Percentiles rank a stretch among this genome's conserved stretches.
These are phyloP conservation scores for Lagenaria siceraria DNA, from an alignment of 306 rosid genomes.

Conservation along the genomic window DNA sequence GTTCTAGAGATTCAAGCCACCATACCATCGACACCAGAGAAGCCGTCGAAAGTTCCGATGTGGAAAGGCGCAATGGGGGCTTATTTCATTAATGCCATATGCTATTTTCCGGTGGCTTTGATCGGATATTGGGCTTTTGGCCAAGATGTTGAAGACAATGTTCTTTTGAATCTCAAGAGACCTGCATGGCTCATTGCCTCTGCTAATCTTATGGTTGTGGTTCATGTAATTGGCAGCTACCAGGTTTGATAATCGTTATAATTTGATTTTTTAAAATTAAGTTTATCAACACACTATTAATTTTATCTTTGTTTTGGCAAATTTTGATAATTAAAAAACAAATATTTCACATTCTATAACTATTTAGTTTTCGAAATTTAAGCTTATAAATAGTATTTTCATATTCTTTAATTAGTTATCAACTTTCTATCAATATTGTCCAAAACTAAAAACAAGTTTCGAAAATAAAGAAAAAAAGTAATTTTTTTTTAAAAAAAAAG, in stretches of 20 bases:
- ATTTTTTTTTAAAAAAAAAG: no score
- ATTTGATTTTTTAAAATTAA: no score
- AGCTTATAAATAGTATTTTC: no score
- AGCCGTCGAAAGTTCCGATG: slow-evolving; percentile 69
- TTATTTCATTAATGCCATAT: slow-evolving; percentile 60
- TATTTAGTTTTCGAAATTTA: no score
- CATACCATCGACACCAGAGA: slow-evolving; percentile 78
- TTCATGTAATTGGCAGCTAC: slow-evolving; percentile 91
- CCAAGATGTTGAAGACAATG: slow-evolving; percentile 66
- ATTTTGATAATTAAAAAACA: no score
- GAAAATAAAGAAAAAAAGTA: no score
- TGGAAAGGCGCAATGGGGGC: slow-evolving; percentile 89
- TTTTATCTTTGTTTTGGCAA: no score
- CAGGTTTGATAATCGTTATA: slow-evolving; percentile 30
- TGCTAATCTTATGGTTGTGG: slow-evolving; percentile 81
- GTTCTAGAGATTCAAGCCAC: slow-evolving; percentile 92
- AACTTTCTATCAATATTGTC: no score
- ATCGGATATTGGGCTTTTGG: slow-evolving; percentile 89
- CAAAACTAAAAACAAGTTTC: no score
- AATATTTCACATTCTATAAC: no score
- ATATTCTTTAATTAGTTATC: no score
- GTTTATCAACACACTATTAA: no score
- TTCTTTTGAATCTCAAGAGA: slow-evolving; percentile 46
- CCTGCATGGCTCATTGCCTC: slow-evolving; percentile 86
- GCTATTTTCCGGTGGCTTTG: slow-evolving; percentile 90